Evolutionary conservation across 192 early-diverging fungal species (phyloP), one percentile per base, ranked within the genome.

Genomic region (Entomortierella chlamydospora): DNA sequence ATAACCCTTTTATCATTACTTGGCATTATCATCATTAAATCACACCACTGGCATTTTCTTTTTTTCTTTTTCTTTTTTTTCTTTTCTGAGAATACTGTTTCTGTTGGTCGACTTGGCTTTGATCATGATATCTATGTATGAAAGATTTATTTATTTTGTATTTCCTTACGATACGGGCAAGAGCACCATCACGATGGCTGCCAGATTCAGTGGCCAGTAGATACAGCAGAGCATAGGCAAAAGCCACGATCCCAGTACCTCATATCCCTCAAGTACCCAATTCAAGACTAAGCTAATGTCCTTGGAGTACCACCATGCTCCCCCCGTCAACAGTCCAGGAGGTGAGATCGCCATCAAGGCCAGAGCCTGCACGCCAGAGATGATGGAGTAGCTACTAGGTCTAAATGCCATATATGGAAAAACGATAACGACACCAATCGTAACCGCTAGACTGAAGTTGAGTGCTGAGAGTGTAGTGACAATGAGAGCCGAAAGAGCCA

Each of bases 371-470:
- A 90, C 53, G 53, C 84, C 49, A 12, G 80, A 77, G 9, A 73
- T 20, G 17, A 41, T 30, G 4, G 42, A 29, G 25, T 37, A 55
- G 6, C 30, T 28, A 17, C 73, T 82, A 41, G 86, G 83, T 17
- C 86, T 82, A 51, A 92, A 88, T 8, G 89, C 52, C 55, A 87
- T 70, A 68, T 90, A 87, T 8, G 93, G 93, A 15, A 92, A 70
- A 2, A 88, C 84, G 8, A 87, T 84, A 20, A 90, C 59, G 8
- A 86, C 76, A 58, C 89, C 91, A 39, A 87, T 72, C 18, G 68
- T 78, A 5, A 92, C 85, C 0, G 90, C 92, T 57, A 93, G 61
- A 71, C 90, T 92, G 71, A 93, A 92, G 73, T 94, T 94, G 43
- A 93, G 83, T 6, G 91, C 84, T 0, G 92, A 91, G 4, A 93